Evolutionary conservation across 2,329 filamentous ascomycete genomes (phyloP).

Genomic region (Septoria petroselini): DNA sequence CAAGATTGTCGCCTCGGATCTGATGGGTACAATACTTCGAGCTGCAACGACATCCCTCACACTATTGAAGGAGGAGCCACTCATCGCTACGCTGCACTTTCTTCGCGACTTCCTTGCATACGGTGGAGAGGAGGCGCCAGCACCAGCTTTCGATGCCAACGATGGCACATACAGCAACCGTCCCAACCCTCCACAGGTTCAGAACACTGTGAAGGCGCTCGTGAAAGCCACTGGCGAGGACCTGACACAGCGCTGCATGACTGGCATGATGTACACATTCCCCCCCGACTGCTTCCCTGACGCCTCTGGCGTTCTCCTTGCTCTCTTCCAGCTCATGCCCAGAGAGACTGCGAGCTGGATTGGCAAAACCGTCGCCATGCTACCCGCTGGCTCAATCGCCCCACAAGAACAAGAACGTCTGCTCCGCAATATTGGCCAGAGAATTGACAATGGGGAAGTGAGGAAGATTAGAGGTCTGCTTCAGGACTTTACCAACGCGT

Average conservation of each 20-base stretch:
- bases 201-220: constrained; percentile 68
- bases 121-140: constrained; percentile 66
- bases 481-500: constrained; percentile 95
- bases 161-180: constrained; percentile 44
- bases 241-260: constrained; percentile 83
- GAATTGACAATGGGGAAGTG: constrained; percentile 65
- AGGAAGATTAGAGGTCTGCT: constrained; percentile 79
- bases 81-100: constrained; percentile 90
- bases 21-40: constrained; percentile 80
- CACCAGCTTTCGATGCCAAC: constrained; percentile 58
- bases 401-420: constrained; percentile 76
- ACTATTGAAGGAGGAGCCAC: constrained; percentile 84
- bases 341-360: constrained; percentile 78
- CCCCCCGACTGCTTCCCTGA: constrained; percentile 94
- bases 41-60: constrained; percentile 83
- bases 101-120: constrained; percentile 88
- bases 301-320: constrained; percentile 85
- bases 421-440: constrained; percentile 73
- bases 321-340: constrained; percentile 83
- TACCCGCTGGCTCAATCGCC: constrained; percentile 78
- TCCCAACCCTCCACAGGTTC: constrained; percentile 65
- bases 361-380: constrained; percentile 73
- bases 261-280: constrained; percentile 99
- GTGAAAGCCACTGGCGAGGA: constrained; percentile 65
- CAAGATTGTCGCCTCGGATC: constrained; percentile 72